A percentile compares a stretch with the other conserved stretches of the same genome.
Conservation (phyloP, 306 rosid species). For the Heteromeles arbutifolia region DNA sequence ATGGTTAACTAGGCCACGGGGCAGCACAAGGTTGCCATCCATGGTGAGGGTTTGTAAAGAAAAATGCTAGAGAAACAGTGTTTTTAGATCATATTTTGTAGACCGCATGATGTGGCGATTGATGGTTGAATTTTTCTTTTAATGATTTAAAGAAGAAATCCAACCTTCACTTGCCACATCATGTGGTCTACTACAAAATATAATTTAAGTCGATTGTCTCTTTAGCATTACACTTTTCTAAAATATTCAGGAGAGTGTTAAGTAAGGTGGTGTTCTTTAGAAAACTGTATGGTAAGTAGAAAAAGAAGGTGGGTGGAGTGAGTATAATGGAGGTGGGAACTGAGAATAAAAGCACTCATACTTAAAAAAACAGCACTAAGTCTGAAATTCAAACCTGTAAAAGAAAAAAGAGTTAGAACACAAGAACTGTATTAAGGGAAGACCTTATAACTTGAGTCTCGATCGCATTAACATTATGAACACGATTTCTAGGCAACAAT, state of each 20-base stretch:
- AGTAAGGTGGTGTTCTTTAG: not conserved
- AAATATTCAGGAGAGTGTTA: not conserved
- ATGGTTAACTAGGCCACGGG: no score
- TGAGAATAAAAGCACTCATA: not conserved
- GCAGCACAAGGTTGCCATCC: no score
- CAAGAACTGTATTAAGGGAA: not conserved
- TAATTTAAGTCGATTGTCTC: not conserved
- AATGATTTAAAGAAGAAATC: no score
- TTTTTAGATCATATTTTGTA: no score
- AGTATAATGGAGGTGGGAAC: not conserved
- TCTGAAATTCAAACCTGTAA: not conserved
- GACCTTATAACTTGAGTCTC: not conserved
- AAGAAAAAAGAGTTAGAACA: not conserved
- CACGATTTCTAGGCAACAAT: not conserved
- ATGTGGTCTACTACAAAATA: no score
- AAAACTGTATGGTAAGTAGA: not conserved
- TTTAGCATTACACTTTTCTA: not conserved
- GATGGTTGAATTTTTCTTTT: no score
- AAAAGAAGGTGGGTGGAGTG: not conserved
- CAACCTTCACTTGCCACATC: no score
- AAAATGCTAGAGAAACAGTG: no score
- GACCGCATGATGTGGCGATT: no score
- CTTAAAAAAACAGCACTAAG: not conserved
- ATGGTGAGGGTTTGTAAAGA: no score
- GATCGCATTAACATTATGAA: not conserved